Evolutionary conservation across 2,329 filamentous ascomycete genomes (phyloP).

Genomic region (Helotiales sp.): DNA sequence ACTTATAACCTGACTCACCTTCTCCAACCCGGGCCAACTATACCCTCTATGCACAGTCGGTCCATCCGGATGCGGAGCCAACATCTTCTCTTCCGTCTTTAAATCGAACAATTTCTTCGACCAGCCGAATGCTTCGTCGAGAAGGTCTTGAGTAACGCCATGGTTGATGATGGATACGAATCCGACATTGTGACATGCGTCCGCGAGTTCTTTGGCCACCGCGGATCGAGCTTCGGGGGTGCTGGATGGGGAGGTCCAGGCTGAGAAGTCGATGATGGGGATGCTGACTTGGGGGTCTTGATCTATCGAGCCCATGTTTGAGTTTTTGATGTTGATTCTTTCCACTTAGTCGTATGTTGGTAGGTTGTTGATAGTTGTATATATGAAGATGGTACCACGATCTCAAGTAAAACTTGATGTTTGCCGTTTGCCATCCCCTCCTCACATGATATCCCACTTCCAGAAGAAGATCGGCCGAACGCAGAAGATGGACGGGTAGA

Average conservation of each 20-base stretch:
- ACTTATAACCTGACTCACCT: conserved; percentile 48
- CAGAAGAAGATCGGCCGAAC: not conserved
- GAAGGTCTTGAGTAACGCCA: conserved; percentile 39
- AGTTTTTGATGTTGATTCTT: not conserved
- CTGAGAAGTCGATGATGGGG: conserved; percentile 28
- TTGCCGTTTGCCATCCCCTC: not conserved
- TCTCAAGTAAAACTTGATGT: not conserved
- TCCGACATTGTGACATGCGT: conserved; percentile 44
- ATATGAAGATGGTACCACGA: not conserved
- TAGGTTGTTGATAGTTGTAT: not conserved
- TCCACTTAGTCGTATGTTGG: not conserved
- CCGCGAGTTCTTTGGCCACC: conserved; percentile 41
- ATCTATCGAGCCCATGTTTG: conserved; percentile 13
- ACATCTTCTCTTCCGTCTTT: conserved; percentile 45
- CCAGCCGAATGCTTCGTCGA: conserved; percentile 46
- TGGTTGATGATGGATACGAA: conserved; percentile 51
- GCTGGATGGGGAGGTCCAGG: conserved; percentile 5
- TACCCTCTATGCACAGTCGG: conserved; percentile 54
- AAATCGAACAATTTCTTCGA: conserved; percentile 46
- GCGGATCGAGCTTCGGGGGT: conserved; percentile 32
- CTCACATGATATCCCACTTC: not conserved
- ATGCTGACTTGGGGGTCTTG: conserved; percentile 13
- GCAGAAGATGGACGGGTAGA: not conserved
- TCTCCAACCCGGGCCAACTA: conserved; percentile 54
- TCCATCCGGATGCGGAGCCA: conserved; percentile 49